Conservation (phyloP, 495 filamentous ascomycete species). For the Ascobolus immersus region DNA sequence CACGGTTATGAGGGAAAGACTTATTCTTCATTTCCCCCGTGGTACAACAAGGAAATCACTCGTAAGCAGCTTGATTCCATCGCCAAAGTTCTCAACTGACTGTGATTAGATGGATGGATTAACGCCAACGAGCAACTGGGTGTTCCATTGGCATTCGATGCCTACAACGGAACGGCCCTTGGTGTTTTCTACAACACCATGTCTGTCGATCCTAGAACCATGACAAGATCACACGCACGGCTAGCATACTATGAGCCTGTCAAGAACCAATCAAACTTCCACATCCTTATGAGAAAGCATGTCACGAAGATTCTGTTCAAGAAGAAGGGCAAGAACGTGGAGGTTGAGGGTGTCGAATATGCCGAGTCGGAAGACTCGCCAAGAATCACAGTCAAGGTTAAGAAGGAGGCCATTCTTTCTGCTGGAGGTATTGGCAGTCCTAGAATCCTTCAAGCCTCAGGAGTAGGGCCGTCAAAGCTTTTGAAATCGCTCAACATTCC, state of each 20-base stretch:
- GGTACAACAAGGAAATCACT: slow-evolving; percentile 23
- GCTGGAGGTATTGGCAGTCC: slow-evolving; percentile 19
- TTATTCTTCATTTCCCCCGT: slow-evolving; percentile 1
- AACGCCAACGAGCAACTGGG: slow-evolving; percentile 24
- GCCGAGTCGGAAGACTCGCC: no score
- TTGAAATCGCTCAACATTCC: slow-evolving; percentile 17
- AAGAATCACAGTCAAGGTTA: slow-evolving; percentile 17
- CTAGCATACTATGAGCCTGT: slow-evolving; percentile 13
- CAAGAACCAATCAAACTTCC: slow-evolving; percentile 14
- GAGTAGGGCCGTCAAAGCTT: slow-evolving; percentile 20
- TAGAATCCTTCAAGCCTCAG: slow-evolving; percentile 19
- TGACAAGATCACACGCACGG: slow-evolving; percentile 20
- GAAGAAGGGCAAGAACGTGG: slow-evolving; percentile 3
- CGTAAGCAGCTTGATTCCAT: slow-evolving; percentile 6
- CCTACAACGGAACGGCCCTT: slow-evolving; percentile 22
- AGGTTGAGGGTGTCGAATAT: slow-evolving; percentile 4
- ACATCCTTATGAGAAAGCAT: slow-evolving; percentile 13
- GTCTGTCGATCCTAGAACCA: slow-evolving; percentile 19
- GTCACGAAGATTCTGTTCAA: slow-evolving; percentile 15
- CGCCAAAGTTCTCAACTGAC: slow-evolving; percentile 2
- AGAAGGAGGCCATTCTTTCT: slow-evolving; percentile 20
- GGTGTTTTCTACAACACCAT: slow-evolving; percentile 24
- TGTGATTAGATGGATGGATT: slow-evolving; percentile 24
- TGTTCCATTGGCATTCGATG: slow-evolving; percentile 22
- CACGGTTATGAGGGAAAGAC: not conserved